Evolutionary conservation across 179 eudicot species (phyloP).

Genomic region (Silene noctiflora): DNA sequence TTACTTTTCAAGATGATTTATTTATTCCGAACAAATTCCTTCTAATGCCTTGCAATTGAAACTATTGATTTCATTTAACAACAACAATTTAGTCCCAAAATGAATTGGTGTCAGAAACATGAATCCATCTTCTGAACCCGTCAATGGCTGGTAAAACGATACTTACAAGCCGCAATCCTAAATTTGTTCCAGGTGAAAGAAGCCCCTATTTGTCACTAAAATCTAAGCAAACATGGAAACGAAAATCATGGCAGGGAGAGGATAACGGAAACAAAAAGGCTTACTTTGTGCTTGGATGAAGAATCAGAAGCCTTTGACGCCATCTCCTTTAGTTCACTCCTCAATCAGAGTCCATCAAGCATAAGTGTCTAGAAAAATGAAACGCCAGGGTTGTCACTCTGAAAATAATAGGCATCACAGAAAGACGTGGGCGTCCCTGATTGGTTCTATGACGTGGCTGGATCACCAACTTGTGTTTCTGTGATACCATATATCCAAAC

Average conservation of each 20-base stretch:
- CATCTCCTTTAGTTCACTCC: slow-evolving; percentile 26
- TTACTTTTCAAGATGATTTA: not conserved
- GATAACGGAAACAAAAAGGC: slow-evolving; percentile 19
- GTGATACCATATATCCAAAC: slow-evolving; percentile 16
- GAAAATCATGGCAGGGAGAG: not conserved
- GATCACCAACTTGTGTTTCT: slow-evolving; percentile 14
- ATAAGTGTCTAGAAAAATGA: not conserved
- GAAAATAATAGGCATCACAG: slow-evolving; percentile 9
- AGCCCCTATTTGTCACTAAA: not conserved
- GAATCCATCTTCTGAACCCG: too few species aligned
- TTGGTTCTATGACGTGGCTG: slow-evolving; percentile 22
- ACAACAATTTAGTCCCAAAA: not conserved
- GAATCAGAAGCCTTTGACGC: slow-evolving; percentile 32
- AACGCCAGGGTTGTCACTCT: slow-evolving; percentile 13
- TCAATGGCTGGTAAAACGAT: not conserved
- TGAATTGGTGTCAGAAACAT: not conserved
- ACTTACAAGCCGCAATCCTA: not conserved
- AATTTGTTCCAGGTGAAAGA: slow-evolving; percentile 2
- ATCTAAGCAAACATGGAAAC: not conserved
- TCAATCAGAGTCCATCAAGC: slow-evolving; percentile 13
- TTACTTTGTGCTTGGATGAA: slow-evolving; percentile 35
- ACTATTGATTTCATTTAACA: not conserved
- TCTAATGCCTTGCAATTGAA: not conserved
- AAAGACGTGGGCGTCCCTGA: slow-evolving; percentile 11
- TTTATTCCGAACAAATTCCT: not conserved